phyloP scores from a whole-genome alignment of 805 yeast species.

The Maudiozyma pseudohumilis region DNA sequence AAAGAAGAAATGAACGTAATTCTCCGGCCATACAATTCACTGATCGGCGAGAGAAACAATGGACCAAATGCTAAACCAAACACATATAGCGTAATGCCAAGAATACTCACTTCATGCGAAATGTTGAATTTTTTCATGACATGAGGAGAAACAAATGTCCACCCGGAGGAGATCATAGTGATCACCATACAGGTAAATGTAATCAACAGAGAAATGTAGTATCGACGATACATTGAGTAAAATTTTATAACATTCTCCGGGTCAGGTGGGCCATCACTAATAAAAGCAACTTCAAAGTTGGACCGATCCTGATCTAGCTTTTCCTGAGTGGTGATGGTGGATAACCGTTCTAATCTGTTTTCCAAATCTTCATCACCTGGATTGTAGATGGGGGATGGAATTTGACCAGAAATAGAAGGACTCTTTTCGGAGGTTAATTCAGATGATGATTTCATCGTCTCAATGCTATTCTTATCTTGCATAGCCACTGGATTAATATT shows the following conservation, averaged over 20 bases:
- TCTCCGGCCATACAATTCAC: constrained; percentile 57
- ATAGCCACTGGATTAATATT: too few relatives aligned
- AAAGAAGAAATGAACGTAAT: constrained; percentile 49
- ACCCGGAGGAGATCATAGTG: constrained; percentile 61
- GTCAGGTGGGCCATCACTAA: constrained; percentile 10
- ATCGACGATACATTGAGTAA: constrained; percentile 41
- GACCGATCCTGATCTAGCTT: background rate
- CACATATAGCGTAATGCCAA: constrained; percentile 54
- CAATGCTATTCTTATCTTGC: too few relatives aligned
- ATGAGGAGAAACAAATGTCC: constrained; percentile 52
- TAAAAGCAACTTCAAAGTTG: constrained; percentile 25
- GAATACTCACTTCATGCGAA: constrained; percentile 44
- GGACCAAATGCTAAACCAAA: constrained; percentile 65
- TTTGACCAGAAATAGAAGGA: too few relatives aligned
- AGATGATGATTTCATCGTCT: too few relatives aligned
- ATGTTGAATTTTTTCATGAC: constrained; percentile 39
- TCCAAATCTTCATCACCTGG: background rate
- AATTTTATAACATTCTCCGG: constrained; percentile 27
- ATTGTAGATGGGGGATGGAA: too few relatives aligned
- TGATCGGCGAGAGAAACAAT: constrained; percentile 53
- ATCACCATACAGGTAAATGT: constrained; percentile 50
- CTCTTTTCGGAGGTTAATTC: too few relatives aligned
- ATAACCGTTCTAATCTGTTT: background rate
- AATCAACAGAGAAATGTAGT: constrained; percentile 45
- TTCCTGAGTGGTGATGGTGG: background rate